Evolutionary conservation across 441 rosid genomes (phyloP).

Genomic region (Melastoma candidum): DNA sequence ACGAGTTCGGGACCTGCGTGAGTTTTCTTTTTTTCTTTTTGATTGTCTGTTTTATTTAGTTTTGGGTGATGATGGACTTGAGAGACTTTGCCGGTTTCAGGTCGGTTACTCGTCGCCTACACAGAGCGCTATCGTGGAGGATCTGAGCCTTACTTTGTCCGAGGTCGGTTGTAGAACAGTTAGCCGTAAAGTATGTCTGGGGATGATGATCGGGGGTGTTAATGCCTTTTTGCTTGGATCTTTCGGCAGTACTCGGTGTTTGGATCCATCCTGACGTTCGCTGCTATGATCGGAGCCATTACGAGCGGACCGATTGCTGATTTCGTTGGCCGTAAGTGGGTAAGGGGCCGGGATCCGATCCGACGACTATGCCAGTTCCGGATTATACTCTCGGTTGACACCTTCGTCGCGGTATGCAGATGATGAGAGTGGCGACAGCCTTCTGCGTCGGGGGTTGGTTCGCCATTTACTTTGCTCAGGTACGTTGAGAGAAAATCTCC

Average conservation of each 20-base stretch:
- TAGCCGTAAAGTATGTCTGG: neutral
- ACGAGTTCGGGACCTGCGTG: constrained; percentile 82
- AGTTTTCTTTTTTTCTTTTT: constrained; percentile 18
- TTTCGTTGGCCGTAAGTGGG: constrained; percentile 79
- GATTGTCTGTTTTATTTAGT: too few species aligned
- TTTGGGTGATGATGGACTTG: neutral
- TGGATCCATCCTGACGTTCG: constrained; percentile 84
- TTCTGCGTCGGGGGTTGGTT: constrained; percentile 83
- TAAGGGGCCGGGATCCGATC: constrained; percentile 13
- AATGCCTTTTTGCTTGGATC: constrained; percentile 6
- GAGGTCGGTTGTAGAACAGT: constrained; percentile 32
- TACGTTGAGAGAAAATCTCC: constrained; percentile 9
- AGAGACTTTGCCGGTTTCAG: constrained; percentile 30
- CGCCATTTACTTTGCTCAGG: constrained; percentile 87
- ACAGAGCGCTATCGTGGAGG: constrained; percentile 62
- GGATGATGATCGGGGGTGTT: neutral
- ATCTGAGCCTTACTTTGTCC: constrained; percentile 51
- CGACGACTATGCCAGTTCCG: neutral
- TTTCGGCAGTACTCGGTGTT: constrained; percentile 63
- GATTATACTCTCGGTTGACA: neutral
- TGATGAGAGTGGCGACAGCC: constrained; percentile 63
- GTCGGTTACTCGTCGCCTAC: constrained; percentile 89
- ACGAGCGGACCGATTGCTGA: constrained; percentile 82
- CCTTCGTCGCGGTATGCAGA: constrained; percentile 28
- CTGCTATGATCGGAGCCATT: constrained; percentile 97